phyloP scores from a whole-genome alignment of 495 filamentous ascomycete species.

The Aspergillus steynii region DNA sequence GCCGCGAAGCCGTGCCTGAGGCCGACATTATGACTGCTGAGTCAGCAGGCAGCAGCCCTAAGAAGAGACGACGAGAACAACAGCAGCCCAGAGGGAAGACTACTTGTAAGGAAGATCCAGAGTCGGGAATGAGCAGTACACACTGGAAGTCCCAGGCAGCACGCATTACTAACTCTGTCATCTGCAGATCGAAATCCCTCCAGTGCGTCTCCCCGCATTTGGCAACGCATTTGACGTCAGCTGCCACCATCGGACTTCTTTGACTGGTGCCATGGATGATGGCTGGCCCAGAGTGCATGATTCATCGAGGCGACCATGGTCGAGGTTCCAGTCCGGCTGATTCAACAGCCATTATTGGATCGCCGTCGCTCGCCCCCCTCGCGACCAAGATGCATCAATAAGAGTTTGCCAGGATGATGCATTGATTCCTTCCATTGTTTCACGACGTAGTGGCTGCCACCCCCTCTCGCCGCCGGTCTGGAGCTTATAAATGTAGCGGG shows the following conservation, averaged over 20 bases:
- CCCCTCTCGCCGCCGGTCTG: neutral
- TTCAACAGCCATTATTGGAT: neutral
- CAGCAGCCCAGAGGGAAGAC: neutral
- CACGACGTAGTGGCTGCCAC: neutral
- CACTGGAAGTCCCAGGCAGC: too few relatives aligned
- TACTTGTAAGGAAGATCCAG: neutral
- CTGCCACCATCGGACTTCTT: neutral
- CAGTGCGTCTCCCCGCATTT: conserved; percentile 10
- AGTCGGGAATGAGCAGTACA: neutral
- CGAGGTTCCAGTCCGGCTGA: neutral
- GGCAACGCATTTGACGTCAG: conserved; percentile 16
- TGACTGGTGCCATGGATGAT: neutral
- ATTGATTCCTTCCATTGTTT: neutral
- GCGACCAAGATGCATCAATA: neutral
- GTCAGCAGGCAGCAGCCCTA: neutral
- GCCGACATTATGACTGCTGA: neutral
- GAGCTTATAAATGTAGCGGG: neutral
- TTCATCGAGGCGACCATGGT: neutral
- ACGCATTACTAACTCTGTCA: neutral
- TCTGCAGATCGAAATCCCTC: neutral
- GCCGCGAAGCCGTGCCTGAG: conserved; percentile 2
- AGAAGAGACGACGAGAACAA: neutral
- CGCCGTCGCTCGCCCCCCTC: neutral
- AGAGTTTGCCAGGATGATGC: neutral
- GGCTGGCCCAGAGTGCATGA: neutral